phyloP scores from a whole-genome alignment of 23 red algal species.

The Gracilaria domingensis region DNA sequence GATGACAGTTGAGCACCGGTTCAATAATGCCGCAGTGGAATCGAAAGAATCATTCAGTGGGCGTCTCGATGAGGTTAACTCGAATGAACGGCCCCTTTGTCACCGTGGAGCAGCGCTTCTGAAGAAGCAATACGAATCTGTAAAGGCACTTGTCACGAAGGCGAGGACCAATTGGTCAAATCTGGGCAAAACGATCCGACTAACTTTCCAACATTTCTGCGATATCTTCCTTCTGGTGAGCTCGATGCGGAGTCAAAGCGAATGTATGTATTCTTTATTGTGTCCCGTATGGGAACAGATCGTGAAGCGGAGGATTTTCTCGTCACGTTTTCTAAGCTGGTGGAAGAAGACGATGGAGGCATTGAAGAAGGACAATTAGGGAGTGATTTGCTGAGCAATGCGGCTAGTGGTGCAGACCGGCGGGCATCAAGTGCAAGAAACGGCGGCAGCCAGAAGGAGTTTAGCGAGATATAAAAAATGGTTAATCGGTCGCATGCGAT shows the following conservation, averaged over 20 bases:
- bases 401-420: background rate
- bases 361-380: slow-evolving; percentile 4
- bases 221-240: background rate
- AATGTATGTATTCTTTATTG: background rate
- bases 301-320: background rate
- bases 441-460: background rate
- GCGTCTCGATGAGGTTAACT: background rate
- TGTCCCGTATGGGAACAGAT: background rate
- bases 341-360: background rate
- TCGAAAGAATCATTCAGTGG: background rate
- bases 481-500: background rate
- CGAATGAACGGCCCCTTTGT: background rate
- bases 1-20: background rate
- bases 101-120: background rate
- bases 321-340: background rate
- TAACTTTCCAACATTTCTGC: background rate
- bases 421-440: background rate
- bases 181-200: slow-evolving; percentile 17
- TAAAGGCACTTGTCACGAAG: background rate
- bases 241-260: background rate
- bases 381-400: background rate
- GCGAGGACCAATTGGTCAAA: background rate
- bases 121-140: background rate
- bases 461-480: slow-evolving; percentile 4
- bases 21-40: background rate